Conservation (phyloP, 805 yeast genomes). For the Metschnikowia koreensis region DNA sequence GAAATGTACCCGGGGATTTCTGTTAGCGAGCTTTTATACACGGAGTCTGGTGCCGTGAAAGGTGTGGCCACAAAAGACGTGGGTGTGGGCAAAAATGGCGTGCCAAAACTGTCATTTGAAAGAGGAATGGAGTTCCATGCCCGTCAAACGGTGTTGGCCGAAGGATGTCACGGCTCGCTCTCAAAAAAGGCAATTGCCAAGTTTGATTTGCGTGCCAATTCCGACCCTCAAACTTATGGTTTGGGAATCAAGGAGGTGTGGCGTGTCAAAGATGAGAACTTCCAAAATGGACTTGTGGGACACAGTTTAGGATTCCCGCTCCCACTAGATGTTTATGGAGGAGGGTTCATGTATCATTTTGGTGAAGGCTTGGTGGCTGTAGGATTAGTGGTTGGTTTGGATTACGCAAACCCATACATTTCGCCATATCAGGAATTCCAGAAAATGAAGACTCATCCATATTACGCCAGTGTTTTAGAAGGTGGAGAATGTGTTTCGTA, state of each 20-base stretch:
- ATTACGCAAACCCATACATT: conserved; percentile 90
- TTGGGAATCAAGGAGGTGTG: conserved; percentile 95
- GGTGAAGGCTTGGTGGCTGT: conserved; percentile 90
- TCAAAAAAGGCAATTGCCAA: conserved; percentile 72
- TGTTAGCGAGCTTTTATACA: conserved; percentile 72
- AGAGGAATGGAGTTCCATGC: conserved; percentile 97
- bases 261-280: conserved; percentile 85
- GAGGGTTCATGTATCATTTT: conserved; percentile 96
- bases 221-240: conserved; percentile 87
- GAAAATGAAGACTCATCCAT: conserved; percentile 88
- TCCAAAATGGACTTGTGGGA: conserved; percentile 73
- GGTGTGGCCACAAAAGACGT: conserved; percentile 95
- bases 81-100: conserved; percentile 76
- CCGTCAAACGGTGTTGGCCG: conserved; percentile 84
- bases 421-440: conserved; percentile 97
- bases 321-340: conserved; percentile 75
- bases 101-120: conserved; percentile 81
- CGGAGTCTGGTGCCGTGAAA: conserved; percentile 55
- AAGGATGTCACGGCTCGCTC: conserved; percentile 97
- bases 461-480: conserved; percentile 65
- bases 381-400: conserved; percentile 93
- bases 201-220: conserved; percentile 62
- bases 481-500: conserved; percentile 94
- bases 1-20: conserved; percentile 90
- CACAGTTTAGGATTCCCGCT: conserved; percentile 93